phyloP scores from a whole-genome alignment of 2,329 filamentous ascomycete genomes.

The Dactylellina cionopaga region DNA sequence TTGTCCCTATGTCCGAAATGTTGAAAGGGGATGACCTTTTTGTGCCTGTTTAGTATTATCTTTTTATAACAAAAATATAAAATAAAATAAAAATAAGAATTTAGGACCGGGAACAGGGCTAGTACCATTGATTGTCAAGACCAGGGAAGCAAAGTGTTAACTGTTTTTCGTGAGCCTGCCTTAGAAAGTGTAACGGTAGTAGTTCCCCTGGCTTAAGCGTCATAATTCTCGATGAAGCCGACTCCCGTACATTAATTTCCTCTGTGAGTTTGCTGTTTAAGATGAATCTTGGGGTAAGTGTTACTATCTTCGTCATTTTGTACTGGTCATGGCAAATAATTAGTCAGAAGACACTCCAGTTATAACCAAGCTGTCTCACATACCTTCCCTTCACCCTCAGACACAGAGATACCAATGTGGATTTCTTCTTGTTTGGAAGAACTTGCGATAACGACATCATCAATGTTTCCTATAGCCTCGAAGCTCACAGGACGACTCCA shows the following conservation, averaged over 20 bases:
- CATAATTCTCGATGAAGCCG: conserved; percentile 76
- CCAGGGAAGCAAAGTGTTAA: conserved; percentile 92
- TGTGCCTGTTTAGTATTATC: background rate
- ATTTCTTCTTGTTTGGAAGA: conserved; percentile 78
- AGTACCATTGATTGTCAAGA: conserved; percentile 87
- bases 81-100: too few relatives aligned
- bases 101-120: too few relatives aligned
- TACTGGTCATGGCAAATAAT: conserved; percentile 64
- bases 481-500: conserved; percentile 99
- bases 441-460: conserved; percentile 85
- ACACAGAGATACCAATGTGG: conserved; percentile 87
- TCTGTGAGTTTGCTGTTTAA: conserved; percentile 92
- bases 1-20: conserved; percentile 91
- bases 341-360: background rate
- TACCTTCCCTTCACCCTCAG: conserved; percentile 85
- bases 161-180: conserved; percentile 84
- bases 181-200: conserved; percentile 87
- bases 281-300: conserved; percentile 89
- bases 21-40: conserved; percentile 85
- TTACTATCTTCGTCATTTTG: conserved; percentile 95
- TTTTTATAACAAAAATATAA: too few relatives aligned
- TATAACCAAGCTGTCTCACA: conserved; percentile 39
- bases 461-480: conserved; percentile 92
- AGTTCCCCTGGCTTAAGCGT: conserved; percentile 80
- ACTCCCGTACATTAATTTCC: conserved; percentile 88